Base-by-base conservation (phyloP, 2,329 filamentous ascomycete genomes). In the Sporothrix phasma region DNA sequence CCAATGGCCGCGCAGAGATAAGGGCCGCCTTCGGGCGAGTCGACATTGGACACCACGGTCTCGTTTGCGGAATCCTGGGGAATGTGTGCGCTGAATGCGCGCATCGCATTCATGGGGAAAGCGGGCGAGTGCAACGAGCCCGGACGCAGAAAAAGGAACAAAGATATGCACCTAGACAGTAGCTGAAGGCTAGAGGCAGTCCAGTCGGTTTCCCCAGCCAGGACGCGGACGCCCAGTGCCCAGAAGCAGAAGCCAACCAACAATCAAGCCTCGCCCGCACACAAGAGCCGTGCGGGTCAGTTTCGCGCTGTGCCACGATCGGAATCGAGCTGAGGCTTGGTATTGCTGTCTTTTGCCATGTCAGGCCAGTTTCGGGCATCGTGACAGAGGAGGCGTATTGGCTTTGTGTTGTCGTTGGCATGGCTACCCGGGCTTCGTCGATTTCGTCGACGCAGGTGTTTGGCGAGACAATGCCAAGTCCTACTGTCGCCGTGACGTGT, bases 1-100 rank as follows among this genome's bases (percentile, higher is more conserved):
- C 56, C 56, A 59, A 59, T 59, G 26, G 17, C 15, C 24, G 24
- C 10, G 15, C 56, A 59, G 56, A 34, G 56, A 59, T 59, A 59
- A 59, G 56, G 24, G 17, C 43, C 29, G 7, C 13, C 15, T 10
- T 26, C 22, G 37, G 22, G 6, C 34, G 34, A 41, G 37, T 29
- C 13, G 5, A 43, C 17, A 43, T 7, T 58, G 26, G 7, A 34
- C 34, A 37, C 34, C 34, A 37, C 34, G 22, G 43, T 22, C 7
- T 37, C 19, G 2, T 11, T 11, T 53, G 49, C 17, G 34, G 24
- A 51, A 31, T 54, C 29, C 29, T 8, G 10, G 51, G 19, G 51
- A 19, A 13, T 4, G 51, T 24, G n/a, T 22, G 31, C 19, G 51
- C 51, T 39, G 51, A 39, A 56, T 56, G 5, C 31, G 51, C 31